phyloP scores from a whole-genome alignment of 306 rosid genomes.

The Crotalaria pallida region DNA sequence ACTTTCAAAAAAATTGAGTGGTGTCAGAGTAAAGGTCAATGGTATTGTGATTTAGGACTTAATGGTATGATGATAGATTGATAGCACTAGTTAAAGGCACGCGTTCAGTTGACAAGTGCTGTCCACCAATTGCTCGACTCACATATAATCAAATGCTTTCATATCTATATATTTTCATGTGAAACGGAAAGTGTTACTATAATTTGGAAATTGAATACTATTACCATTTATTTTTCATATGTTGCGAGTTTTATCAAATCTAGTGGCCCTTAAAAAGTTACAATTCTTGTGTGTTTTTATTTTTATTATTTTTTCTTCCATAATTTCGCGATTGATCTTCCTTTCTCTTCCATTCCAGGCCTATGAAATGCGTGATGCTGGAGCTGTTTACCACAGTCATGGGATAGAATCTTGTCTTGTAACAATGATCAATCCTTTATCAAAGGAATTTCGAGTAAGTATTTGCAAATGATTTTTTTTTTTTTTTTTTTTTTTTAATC shows the following conservation, averaged over 20 bases:
- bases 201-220: conserved; percentile 11
- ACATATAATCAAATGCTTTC: background rate
- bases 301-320: background rate
- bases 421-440: conserved; percentile 77
- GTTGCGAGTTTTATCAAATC: conserved; percentile 7
- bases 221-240: background rate
- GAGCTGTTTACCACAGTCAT: conserved; percentile 88
- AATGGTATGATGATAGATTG: background rate
- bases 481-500: background rate
- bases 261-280: conserved; percentile 9
- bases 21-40: background rate
- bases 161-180: background rate
- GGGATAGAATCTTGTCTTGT: conserved; percentile 89
- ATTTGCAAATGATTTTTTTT: background rate
- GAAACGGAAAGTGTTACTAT: background rate
- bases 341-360: conserved; percentile 48
- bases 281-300: background rate
- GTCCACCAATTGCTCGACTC: background rate
- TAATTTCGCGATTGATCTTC: conserved; percentile 11
- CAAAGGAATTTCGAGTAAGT: conserved; percentile 93
- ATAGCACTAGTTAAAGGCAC: background rate
- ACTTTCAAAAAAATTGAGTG: background rate
- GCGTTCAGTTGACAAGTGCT: background rate
- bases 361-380: conserved; percentile 75
- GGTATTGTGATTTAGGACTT: conserved; percentile 1